These are phyloP conservation scores for Hypoxylon sp. DNA, from an alignment of 2,329 filamentous ascomycete species.

Conservation along the genomic window DNA sequence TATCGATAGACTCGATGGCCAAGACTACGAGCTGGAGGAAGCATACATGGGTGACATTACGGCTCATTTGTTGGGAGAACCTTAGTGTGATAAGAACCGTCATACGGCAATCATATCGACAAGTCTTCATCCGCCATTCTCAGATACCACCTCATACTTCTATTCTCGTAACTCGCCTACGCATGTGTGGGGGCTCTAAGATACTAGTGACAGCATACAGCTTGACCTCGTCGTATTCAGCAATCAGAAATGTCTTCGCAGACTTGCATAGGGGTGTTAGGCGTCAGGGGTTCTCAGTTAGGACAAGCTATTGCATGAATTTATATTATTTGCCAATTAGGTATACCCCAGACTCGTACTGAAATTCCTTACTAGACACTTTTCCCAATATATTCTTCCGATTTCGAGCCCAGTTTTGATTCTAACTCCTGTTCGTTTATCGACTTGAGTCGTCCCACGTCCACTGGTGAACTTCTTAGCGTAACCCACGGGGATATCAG, in stretches of 20 bases:
- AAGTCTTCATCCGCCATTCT: not conserved
- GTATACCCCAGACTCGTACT: not conserved
- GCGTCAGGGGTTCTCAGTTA: constrained; percentile 29
- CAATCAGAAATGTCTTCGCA: constrained; percentile 39
- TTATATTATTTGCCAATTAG: constrained; percentile 5
- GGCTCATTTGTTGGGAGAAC: constrained; percentile 85
- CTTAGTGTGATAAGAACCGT: constrained; percentile 19
- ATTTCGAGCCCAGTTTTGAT: too few relatives aligned
- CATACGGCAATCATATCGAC: not conserved
- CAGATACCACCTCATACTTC: constrained; percentile 11
- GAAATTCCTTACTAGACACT: not conserved
- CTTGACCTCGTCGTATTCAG: constrained; percentile 15
- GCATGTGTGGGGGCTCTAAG: constrained; percentile 1
- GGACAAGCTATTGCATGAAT: constrained; percentile 24
- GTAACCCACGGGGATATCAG: too few relatives aligned
- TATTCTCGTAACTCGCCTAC: constrained; percentile 3
- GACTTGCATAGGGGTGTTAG: constrained; percentile 43
- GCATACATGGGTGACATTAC: constrained; percentile 93
- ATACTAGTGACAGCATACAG: constrained; percentile 11
- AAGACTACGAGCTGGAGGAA: constrained; percentile 89
- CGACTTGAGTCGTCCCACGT: too few relatives aligned
- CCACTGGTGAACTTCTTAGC: too few relatives aligned
- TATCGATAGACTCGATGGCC: constrained; percentile 82
- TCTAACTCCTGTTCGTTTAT: too few relatives aligned
- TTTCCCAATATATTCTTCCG: too few relatives aligned